A percentile compares a stretch with the other conserved stretches of the same genome.
Evolutionary conservation across 192 early-diverging fungal genomes (phyloP).

Genomic region (Funneliformis mosseae): DNA sequence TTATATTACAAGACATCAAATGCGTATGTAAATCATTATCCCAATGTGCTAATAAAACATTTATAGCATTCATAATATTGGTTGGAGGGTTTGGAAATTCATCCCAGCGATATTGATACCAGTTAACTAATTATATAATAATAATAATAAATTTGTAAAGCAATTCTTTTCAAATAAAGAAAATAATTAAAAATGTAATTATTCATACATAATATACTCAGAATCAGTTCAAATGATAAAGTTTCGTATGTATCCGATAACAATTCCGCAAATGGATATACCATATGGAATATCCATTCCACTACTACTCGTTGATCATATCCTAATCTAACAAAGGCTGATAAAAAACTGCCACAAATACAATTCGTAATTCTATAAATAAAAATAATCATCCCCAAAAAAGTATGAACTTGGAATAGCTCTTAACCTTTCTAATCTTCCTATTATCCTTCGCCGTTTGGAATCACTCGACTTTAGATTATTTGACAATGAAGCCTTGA

Average conservation of each 20-base stretch:
- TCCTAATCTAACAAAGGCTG: neutral
- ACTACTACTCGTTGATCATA: neutral
- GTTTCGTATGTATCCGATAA: neutral
- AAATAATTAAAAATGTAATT: neutral
- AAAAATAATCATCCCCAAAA: neutral
- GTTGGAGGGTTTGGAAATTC: neutral
- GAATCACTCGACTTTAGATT: neutral
- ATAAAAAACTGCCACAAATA: conserved; percentile 7
- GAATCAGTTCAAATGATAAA: neutral
- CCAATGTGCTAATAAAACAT: conserved; percentile 7
- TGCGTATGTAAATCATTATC: neutral
- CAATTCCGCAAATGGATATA: conserved; percentile 15
- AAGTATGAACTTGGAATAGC: neutral
- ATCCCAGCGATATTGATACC: conserved; percentile 13
- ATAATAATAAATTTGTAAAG: neutral
- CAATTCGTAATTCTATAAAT: neutral
- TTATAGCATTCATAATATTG: neutral
- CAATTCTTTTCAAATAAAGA: too few species aligned
- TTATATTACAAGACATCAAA: neutral
- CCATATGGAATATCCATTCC: neutral
- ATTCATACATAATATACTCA: conserved; percentile 6
- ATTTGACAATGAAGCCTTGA: neutral
- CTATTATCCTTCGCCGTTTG: neutral
- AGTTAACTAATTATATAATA: conserved; percentile 17
- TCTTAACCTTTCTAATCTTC: neutral